Base-by-base conservation (phyloP, 78 protist genomes). In the Isochrysis galbana region DNA sequence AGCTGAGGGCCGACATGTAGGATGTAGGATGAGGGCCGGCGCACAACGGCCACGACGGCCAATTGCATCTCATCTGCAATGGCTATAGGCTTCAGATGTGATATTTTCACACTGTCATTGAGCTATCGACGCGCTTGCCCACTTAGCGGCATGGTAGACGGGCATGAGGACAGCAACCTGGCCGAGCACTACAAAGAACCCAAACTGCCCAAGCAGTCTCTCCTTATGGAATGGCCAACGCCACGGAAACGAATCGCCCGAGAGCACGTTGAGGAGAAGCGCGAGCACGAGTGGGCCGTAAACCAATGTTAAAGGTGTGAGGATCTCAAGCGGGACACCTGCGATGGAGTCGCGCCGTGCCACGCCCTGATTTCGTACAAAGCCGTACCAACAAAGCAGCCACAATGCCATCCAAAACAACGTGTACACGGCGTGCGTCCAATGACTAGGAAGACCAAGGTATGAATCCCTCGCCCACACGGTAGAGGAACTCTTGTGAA, bases 181-280 rank as follows among this genome's bases (percentile, higher is more conserved):
- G 32, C 67, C 67, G 19, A 54, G 67, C 67, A 78, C 39, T 11
- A 78, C 26, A 21, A 39, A 39, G 42, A 78, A 17, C 26, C 84
- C 84, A 17, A 78, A 78, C 84, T 78, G 84, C 38, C 84, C 84
- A 19, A 78, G 25, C 38, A 78, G 10, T 10, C 42, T 10, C 84
- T 78, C 84, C 84, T 78, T 78, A 17, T 78, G 84, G 19, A 78
- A 78, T 21, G 84, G 84, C 48, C 38, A 78, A 17, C 38, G 84
- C 42, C 38, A 39, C 84, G 84, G 17, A 21, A 39, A 22, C 25
- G 26, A 14, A 39, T 34, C 48, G 48, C 84, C 42, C 39, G 39
- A 23, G 32, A 54, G 67, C 10, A 19, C 67, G 67, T 19, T 21
- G 67, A 54, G 67, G 32, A 19, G 32, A 19, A 54, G 67, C 67